phyloP scores from a whole-genome alignment of 2,329 filamentous ascomycete genomes.

The Nothomitra cinnamomea region DNA sequence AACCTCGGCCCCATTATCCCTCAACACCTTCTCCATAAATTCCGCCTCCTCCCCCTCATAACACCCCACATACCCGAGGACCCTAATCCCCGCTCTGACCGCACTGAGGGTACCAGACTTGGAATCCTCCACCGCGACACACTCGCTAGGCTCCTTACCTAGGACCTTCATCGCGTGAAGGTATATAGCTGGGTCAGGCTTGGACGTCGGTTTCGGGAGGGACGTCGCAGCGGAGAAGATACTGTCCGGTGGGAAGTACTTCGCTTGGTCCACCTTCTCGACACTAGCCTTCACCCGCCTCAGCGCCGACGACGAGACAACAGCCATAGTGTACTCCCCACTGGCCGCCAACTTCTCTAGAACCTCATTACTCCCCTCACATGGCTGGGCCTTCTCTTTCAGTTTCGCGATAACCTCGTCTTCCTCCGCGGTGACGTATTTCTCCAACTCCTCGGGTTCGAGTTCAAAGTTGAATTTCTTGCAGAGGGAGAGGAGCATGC shows the following conservation, averaged over 20 bases:
- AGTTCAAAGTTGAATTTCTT: conserved; percentile 60
- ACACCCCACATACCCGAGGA: conserved; percentile 72
- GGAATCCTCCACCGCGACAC: conserved; percentile 74
- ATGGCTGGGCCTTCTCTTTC: conserved; percentile 47
- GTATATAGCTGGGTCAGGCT: conserved; percentile 85
- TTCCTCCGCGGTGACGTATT: conserved; percentile 61
- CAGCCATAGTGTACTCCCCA: conserved; percentile 54
- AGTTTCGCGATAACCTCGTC: conserved; percentile 73
- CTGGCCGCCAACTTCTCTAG: conserved; percentile 45
- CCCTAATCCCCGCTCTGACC: conserved; percentile 59
- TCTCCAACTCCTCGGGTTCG: conserved; percentile 47
- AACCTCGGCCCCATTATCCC: conserved; percentile 41
- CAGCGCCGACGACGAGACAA: conserved; percentile 68
- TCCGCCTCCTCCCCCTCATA: conserved; percentile 44
- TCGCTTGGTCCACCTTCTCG: conserved; percentile 60
- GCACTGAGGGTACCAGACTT: conserved; percentile 68
- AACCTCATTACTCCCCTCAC: conserved; percentile 48
- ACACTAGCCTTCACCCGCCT: conserved; percentile 62
- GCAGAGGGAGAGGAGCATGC: conserved; percentile 68
- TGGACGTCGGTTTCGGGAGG: conserved; percentile 63
- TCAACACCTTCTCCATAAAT: conserved; percentile 45
- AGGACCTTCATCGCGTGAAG: conserved; percentile 57
- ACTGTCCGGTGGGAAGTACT: conserved; percentile 59
- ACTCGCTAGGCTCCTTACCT: conserved; percentile 52
- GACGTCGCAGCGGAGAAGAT: conserved; percentile 73